A percentile compares a stretch with the other conserved stretches of the same genome.
Evolutionary conservation across 495 filamentous ascomycete genomes (phyloP).

Genomic region (Tuber aestivum): DNA sequence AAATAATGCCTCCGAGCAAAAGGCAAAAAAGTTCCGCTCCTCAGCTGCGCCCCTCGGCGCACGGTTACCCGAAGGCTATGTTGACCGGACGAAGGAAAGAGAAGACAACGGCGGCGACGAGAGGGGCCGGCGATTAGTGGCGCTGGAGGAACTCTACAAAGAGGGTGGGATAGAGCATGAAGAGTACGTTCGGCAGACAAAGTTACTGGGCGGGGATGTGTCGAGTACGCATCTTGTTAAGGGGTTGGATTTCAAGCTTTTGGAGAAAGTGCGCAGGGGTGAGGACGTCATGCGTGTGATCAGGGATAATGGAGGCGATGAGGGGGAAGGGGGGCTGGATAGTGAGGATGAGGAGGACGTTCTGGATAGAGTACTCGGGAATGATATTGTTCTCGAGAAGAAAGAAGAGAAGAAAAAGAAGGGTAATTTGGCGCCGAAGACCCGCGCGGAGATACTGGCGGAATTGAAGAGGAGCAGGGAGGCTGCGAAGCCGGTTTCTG

Average conservation of each 20-base stretch:
- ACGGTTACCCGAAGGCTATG: slow-evolving; percentile 71
- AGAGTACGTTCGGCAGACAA: slow-evolving; percentile 56
- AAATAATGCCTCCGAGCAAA: slow-evolving; percentile 49
- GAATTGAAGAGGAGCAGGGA: slow-evolving; percentile 58
- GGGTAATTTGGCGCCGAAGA: slow-evolving; percentile 61
- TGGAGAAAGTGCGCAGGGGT: slow-evolving; percentile 65
- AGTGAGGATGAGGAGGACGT: slow-evolving; percentile 62
- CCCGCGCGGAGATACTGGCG: slow-evolving; percentile 60
- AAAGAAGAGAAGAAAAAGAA: slow-evolving; percentile 66
- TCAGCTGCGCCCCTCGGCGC: slow-evolving; percentile 77
- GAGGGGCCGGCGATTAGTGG: slow-evolving; percentile 59
- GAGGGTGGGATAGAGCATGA: slow-evolving; percentile 66
- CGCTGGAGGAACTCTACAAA: slow-evolving; percentile 76
- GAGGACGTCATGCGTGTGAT: slow-evolving; percentile 59
- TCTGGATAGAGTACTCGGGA: slow-evolving; percentile 66
- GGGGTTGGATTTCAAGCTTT: slow-evolving; percentile 76
- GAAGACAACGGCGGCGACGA: slow-evolving; percentile 58
- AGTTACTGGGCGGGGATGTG: slow-evolving; percentile 63
- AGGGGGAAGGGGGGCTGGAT: slow-evolving; percentile 34
- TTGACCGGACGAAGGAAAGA: slow-evolving; percentile 63
- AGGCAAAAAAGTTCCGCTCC: slow-evolving; percentile 65
- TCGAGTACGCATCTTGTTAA: slow-evolving; percentile 79
- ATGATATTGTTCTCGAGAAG: slow-evolving; percentile 56
- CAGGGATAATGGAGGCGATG: slow-evolving; percentile 26
- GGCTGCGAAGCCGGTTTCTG: slow-evolving; percentile 45